phyloP scores from a whole-genome alignment of 257 asterid genomes.

The Gentiana dahurica region DNA sequence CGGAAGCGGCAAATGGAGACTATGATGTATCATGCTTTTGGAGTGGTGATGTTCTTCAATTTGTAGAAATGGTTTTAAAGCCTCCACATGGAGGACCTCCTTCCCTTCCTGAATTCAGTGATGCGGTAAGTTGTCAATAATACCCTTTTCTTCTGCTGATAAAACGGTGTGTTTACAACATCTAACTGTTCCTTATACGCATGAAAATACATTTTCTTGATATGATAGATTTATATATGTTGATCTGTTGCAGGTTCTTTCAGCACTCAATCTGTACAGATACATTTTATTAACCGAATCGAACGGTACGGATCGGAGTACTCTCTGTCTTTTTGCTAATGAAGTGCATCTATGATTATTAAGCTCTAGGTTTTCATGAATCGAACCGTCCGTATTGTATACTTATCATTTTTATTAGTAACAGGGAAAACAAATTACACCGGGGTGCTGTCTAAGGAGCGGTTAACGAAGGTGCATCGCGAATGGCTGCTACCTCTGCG shows the following conservation, averaged over 20 bases:
- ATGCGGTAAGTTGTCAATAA: conserved; percentile 52
- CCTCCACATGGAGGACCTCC: conserved; percentile 95
- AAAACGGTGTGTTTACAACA: too few species aligned
- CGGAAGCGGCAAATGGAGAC: conserved; percentile 12
- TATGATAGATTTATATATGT: conserved; percentile 1
- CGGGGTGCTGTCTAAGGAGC: conserved; percentile 44
- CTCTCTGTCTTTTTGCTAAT: not conserved
- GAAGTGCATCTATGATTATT: not conserved
- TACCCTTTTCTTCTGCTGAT: not conserved
- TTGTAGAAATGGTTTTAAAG: conserved; percentile 62
- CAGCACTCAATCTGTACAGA: conserved; percentile 86
- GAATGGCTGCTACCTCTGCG: conserved; percentile 93
- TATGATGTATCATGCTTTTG: conserved; percentile 34
- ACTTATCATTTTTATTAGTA: conserved; percentile 2
- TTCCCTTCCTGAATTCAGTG: conserved; percentile 68
- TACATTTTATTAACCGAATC: conserved; percentile 65
- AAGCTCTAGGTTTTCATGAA: too few species aligned
- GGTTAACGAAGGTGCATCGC: conserved; percentile 35
- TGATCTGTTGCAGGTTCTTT: conserved; percentile 51
- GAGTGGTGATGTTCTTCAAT: conserved; percentile 55
- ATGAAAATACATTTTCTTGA: not conserved
- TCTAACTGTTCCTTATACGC: not conserved
- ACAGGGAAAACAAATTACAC: conserved; percentile 64
- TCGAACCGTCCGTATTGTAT: not conserved
- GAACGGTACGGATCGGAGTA: conserved; percentile 29